Evolutionary conservation across 2,329 filamentous ascomycete species (phyloP).

Genomic region (Penicillium olsonii): DNA sequence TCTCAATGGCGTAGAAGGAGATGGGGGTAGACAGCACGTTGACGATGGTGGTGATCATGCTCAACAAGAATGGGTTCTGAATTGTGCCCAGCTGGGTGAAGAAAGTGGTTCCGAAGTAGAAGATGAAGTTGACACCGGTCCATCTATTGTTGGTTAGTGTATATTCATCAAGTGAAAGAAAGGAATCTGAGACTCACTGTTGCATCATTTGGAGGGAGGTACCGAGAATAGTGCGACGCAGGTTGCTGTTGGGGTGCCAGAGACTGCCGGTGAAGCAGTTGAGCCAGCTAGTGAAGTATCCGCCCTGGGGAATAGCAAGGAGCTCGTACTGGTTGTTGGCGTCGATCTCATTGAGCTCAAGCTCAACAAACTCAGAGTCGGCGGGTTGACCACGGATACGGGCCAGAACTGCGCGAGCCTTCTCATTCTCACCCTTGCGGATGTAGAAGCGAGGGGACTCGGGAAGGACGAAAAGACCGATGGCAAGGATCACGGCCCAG

Average conservation of each 20-base stretch:
- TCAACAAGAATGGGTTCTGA: conserved; percentile 76
- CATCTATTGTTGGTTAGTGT: no score
- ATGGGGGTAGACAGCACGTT: conserved; percentile 83
- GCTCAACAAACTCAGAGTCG: conserved; percentile 73
- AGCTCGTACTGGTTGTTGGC: conserved; percentile 88
- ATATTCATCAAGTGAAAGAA: no score
- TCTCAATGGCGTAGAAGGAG: conserved; percentile 85
- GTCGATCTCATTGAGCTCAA: conserved; percentile 80
- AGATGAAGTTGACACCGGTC: conserved; percentile 93
- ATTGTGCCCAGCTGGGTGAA: conserved; percentile 77
- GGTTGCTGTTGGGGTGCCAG: conserved; percentile 54
- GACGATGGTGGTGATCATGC: conserved; percentile 81
- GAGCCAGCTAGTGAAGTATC: conserved; percentile 69
- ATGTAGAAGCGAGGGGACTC: conserved; percentile 86
- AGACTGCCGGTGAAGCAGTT: conserved; percentile 62
- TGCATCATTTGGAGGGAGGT: conserved; percentile 80
- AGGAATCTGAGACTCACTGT: no score
- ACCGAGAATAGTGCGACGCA: conserved; percentile 70
- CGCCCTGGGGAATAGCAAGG: conserved; percentile 62
- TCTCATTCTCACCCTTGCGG: conserved; percentile 70
- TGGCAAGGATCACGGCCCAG: conserved; percentile 74
- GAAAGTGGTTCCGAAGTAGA: conserved; percentile 84
- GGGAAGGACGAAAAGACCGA: conserved; percentile 73
- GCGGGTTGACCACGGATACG: conserved; percentile 72
- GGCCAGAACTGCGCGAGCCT: conserved; percentile 63